These are phyloP conservation scores for Xanthoparmelia taractica DNA, from an alignment of 495 filamentous ascomycete genomes.

Conservation along the genomic window DNA sequence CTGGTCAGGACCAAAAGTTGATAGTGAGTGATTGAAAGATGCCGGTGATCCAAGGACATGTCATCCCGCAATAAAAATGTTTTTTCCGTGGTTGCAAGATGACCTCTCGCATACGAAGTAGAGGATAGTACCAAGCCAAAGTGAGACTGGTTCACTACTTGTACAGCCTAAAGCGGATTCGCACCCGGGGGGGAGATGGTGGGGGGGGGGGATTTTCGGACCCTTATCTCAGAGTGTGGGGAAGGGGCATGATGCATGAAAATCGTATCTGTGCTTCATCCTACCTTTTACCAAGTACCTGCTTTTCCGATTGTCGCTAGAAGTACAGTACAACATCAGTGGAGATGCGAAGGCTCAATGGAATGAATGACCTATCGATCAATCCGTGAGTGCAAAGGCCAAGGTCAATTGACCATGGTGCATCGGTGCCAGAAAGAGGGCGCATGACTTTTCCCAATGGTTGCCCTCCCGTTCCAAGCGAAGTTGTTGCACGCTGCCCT, in stretches of 20 bases:
- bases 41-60: not conserved
- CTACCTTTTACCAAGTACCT: too few relatives aligned
- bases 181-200: not conserved
- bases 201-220: not conserved
- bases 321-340: too few relatives aligned
- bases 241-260: not conserved
- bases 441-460: not conserved
- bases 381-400: too few relatives aligned
- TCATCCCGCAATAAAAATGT: not conserved
- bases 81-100: not conserved
- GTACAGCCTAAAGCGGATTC: not conserved
- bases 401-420: not conserved
- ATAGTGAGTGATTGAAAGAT: conserved; percentile 5
- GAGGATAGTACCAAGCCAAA: not conserved
- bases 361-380: too few relatives aligned
- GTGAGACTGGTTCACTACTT: not conserved
- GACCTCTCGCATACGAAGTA: not conserved
- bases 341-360: too few relatives aligned
- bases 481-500: not conserved
- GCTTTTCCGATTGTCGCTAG: too few relatives aligned
- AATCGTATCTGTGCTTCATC: not conserved
- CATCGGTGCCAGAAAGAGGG: not conserved
- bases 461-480: not conserved
- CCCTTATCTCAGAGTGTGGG: not conserved
- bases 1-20: conserved; percentile 16